Conservation (phyloP, 2,329 filamentous ascomycete genomes). For the Mariannaea elegans region DNA sequence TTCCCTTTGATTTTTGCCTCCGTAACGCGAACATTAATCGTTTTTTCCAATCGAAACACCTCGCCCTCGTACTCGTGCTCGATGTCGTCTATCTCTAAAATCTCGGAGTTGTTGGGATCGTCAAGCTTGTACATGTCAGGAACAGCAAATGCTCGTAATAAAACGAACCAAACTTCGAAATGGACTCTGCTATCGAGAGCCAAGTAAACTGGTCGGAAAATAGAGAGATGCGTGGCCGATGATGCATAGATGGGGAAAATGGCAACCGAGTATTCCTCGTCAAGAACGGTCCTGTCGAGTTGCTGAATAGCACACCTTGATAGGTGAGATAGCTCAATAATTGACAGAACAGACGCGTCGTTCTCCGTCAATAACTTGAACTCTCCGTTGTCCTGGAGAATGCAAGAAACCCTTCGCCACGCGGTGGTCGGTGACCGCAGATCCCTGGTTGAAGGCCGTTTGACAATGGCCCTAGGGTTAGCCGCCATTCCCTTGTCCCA, state of each 20-base stretch:
- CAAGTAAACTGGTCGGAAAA: conserved; percentile 89
- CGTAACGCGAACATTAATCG: conserved; percentile 65
- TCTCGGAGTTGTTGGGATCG: conserved; percentile 51
- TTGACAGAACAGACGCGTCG: conserved; percentile 80
- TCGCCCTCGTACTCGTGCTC: conserved; percentile 56
- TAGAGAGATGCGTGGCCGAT: conserved; percentile 74
- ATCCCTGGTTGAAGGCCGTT: conserved; percentile 66
- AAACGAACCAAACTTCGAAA: conserved; percentile 98
- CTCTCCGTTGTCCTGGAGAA: conserved; percentile 92
- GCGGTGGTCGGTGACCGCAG: conserved; percentile 63
- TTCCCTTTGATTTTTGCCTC: conserved; percentile 67
- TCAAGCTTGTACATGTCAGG: conserved; percentile 84
- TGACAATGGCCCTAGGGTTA: conserved; percentile 65
- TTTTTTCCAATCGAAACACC: conserved; percentile 70
- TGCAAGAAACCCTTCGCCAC: conserved; percentile 92
- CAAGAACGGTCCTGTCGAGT: conserved; percentile 87
- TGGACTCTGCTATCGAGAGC: conserved; percentile 85
- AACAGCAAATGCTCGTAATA: conserved; percentile 89
- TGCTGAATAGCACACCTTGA: conserved; percentile 91
- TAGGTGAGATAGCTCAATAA: conserved; percentile 87
- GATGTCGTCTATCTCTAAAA: conserved; percentile 51
- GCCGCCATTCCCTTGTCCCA: conserved; percentile 81
- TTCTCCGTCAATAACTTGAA: conserved; percentile 90
- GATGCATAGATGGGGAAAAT: conserved; percentile 94
- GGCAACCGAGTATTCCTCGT: conserved; percentile 92